Evolutionary conservation across 164 flowering plant genomes (phyloP).

Genomic region (Vitis rotundifolia): DNA sequence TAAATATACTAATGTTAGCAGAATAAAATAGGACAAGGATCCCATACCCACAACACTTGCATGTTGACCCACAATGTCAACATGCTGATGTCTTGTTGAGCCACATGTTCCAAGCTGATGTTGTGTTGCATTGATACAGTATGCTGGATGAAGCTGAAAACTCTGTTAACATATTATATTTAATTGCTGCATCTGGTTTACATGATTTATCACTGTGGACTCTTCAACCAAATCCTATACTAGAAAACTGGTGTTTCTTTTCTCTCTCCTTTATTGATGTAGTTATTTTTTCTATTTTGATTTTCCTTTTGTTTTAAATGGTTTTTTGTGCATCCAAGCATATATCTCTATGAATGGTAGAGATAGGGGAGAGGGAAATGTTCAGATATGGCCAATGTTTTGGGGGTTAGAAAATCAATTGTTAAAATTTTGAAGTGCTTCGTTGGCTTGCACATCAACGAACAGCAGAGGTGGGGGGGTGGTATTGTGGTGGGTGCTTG

Average conservation of each 20-base stretch:
- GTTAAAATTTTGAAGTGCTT: neutral
- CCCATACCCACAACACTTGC: no score
- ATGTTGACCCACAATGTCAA: no score
- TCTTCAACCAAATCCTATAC: neutral
- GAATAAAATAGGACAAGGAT: no score
- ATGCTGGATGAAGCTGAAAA: no score
- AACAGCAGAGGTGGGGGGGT: neutral
- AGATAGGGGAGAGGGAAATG: neutral
- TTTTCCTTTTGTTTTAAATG: neutral
- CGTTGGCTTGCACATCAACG: neutral
- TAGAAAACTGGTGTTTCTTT: neutral
- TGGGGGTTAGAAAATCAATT: neutral
- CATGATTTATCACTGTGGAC: neutral
- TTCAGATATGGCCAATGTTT: neutral
- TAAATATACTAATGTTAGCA: no score
- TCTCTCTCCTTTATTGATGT: neutral
- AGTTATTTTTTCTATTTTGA: neutral
- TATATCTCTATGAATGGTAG: neutral
- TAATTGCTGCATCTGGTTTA: neutral
- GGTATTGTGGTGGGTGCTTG: no score
- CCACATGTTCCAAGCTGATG: no score
- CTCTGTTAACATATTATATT: no score
- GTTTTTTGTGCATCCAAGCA: neutral
- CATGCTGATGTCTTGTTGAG: no score
- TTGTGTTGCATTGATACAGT: no score